Evolutionary conservation across 2,329 filamentous ascomycete genomes (phyloP).

Genomic region (Talaromyces sp.): DNA sequence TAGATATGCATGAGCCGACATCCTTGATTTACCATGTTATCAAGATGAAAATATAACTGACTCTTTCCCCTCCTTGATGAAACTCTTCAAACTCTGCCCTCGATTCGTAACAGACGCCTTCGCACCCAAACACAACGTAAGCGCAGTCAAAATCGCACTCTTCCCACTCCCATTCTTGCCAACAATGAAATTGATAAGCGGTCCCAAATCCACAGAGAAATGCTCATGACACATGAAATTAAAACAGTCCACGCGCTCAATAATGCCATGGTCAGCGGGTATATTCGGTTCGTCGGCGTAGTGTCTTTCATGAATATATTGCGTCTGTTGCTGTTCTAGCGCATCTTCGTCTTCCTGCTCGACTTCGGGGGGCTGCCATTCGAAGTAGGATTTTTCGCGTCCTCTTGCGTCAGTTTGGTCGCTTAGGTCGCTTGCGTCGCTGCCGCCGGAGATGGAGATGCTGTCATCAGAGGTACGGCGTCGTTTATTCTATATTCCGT

Average conservation of each 20-base stretch:
- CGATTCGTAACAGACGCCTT: slow-evolving; percentile 93
- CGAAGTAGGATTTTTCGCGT: not conserved
- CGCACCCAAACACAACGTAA: slow-evolving; percentile 90
- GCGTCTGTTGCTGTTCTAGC: slow-evolving; percentile 62
- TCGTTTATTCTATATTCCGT: slow-evolving; percentile 16
- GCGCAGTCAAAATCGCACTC: slow-evolving; percentile 88
- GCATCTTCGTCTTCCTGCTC: slow-evolving; percentile 36
- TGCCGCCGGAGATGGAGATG: not conserved
- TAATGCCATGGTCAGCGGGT: slow-evolving; percentile 78
- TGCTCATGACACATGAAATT: slow-evolving; percentile 97
- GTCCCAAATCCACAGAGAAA: slow-evolving; percentile 80
- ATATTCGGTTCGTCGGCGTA: slow-evolving; percentile 63
- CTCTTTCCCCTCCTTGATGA: slow-evolving; percentile 87
- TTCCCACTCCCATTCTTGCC: slow-evolving; percentile 98
- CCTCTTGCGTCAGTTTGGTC: slow-evolving; percentile 1
- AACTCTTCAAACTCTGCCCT: slow-evolving; percentile 80
- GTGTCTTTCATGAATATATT: slow-evolving; percentile 57
- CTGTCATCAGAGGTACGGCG: slow-evolving; percentile 18
- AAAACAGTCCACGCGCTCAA: slow-evolving; percentile 79
- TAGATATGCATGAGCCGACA: slow-evolving; percentile 24
- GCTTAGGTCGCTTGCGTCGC: not conserved
- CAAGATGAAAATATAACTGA: slow-evolving; percentile 44
- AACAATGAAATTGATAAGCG: slow-evolving; percentile 96
- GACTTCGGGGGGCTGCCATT: not conserved
- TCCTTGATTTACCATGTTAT: too few relatives aligned